Evolutionary conservation across 805 yeast genomes (phyloP).

Genomic region (Candida ulmi): DNA sequence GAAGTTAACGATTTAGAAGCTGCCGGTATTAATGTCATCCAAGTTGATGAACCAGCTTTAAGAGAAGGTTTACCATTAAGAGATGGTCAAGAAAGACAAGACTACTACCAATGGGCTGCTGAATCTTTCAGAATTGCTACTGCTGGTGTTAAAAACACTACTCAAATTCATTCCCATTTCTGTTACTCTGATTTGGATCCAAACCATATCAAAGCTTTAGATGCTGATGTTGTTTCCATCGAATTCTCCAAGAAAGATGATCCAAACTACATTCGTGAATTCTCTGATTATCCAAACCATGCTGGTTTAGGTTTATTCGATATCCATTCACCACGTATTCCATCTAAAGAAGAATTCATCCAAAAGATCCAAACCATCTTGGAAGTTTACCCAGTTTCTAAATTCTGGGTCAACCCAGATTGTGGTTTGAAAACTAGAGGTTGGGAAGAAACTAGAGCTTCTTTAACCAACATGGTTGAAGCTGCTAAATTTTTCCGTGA

Average conservation of each 20-base stretch:
- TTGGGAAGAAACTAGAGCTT: conserved; percentile 95
- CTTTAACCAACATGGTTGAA: conserved; percentile 97
- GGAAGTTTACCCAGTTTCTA: conserved; percentile 95
- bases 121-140: conserved; percentile 99
- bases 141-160: conserved; percentile 89
- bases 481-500: conserved; percentile 96
- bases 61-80: conserved; percentile 99
- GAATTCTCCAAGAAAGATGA: conserved; percentile 99
- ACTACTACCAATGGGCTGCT: conserved; percentile 98
- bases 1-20: conserved; percentile 98
- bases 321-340: conserved; percentile 99
- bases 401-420: conserved; percentile 99
- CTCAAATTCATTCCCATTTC: conserved; percentile 99
- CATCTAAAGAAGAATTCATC: conserved; percentile 95
- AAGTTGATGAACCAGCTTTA: conserved; percentile 99
- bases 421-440: conserved; percentile 99
- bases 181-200: conserved; percentile 99
- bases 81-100: conserved; percentile 94
- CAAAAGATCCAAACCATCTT: conserved; percentile 89
- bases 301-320: conserved; percentile 99
- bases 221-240: conserved; percentile 98
- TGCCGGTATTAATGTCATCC: conserved; percentile 96
- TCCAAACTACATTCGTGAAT: conserved; percentile 96
- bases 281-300: conserved; percentile 98
- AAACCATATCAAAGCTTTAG: conserved; percentile 98